A percentile compares a stretch with the other conserved stretches of the same genome.
Evolutionary conservation across 345 rosid species (phyloP).

Genomic region (Salix purpurea): DNA sequence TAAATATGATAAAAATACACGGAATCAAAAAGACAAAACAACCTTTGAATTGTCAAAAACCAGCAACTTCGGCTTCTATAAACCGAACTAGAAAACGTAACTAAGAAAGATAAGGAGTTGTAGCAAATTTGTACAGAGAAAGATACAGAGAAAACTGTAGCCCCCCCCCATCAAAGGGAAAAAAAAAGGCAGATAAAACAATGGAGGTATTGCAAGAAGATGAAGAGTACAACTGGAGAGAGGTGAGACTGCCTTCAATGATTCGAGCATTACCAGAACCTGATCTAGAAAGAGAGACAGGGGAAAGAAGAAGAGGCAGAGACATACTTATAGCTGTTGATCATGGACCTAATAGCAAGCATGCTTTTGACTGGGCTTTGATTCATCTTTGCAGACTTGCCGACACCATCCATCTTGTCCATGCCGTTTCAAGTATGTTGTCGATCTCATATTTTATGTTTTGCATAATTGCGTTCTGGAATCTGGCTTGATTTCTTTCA

Average conservation of each 20-base stretch:
- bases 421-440: slow-evolving; percentile 62
- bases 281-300: slow-evolving; percentile 65
- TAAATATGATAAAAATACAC: background rate
- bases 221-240: slow-evolving; percentile 64
- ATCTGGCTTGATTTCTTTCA: background rate
- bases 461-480: background rate
- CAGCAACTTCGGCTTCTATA: background rate
- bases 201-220: slow-evolving; percentile 59
- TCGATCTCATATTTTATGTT: background rate
- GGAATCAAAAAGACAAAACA: background rate
- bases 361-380: slow-evolving; percentile 70
- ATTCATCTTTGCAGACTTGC: slow-evolving; percentile 76
- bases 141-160: background rate
- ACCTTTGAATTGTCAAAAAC: background rate
- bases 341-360: slow-evolving; percentile 65
- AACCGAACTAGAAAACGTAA: background rate
- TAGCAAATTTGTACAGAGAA: background rate
- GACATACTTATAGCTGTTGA: slow-evolving; percentile 53
- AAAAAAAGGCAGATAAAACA: background rate
- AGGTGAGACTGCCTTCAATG: slow-evolving; percentile 56
- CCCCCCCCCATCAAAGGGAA: too few relatives aligned
- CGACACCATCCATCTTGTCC: slow-evolving; percentile 80
- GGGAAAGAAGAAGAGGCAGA: slow-evolving; percentile 69
- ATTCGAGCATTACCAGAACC: slow-evolving; percentile 49
- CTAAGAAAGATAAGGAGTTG: background rate